A percentile compares a stretch with the other conserved stretches of the same genome.
Conservation (phyloP, 192 early-diverging fungal species). For the Backusella westeae region DNA sequence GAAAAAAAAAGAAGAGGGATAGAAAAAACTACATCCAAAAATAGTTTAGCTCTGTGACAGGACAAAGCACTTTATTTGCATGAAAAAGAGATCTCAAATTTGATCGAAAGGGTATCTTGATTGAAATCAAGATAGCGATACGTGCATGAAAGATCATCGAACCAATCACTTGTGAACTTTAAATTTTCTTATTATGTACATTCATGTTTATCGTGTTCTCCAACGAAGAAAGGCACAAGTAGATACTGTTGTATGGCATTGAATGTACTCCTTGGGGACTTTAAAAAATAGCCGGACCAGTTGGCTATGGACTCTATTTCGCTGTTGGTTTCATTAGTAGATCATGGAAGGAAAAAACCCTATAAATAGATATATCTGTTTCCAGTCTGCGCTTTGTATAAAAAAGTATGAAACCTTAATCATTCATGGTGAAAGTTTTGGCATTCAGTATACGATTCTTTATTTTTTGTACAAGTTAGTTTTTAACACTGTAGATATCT, state of each 20-base stretch:
- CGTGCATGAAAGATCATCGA: background rate
- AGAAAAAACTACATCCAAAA: background rate
- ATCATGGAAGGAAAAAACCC: background rate
- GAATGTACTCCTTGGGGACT: too few relatives aligned
- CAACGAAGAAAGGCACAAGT: too few relatives aligned
- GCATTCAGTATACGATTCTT: too few relatives aligned
- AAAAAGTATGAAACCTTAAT: background rate
- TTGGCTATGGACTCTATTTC: too few relatives aligned
- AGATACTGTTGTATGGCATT: too few relatives aligned
- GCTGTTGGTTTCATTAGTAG: background rate
- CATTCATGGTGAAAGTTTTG: background rate
- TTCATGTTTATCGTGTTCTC: background rate
- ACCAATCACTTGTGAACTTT: background rate
- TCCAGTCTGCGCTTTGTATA: background rate
- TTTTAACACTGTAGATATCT: too few relatives aligned
- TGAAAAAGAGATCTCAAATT: background rate
- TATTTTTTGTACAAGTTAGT: too few relatives aligned
- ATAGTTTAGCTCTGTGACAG: background rate
- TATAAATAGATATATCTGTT: background rate
- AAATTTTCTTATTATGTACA: background rate
- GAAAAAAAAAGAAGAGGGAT: background rate
- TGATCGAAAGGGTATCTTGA: background rate
- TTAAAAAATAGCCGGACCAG: too few relatives aligned
- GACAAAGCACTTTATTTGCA: background rate
- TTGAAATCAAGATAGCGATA: background rate